Base-by-base conservation (phyloP, 768 basidiomycete genomes). In the Lactarius deliciosus region DNA sequence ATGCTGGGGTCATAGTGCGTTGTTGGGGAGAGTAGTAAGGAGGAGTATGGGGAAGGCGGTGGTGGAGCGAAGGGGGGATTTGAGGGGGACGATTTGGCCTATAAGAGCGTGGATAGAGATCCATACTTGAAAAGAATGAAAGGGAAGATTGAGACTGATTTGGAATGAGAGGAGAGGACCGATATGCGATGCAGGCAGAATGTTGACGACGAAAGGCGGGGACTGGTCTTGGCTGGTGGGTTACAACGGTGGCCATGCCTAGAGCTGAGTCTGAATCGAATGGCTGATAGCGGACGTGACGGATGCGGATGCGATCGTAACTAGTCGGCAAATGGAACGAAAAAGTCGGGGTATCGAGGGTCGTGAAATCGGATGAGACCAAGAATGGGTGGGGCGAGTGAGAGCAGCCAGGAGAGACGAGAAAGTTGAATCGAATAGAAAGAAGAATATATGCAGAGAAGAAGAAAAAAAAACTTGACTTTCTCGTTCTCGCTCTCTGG, bases 271-370 rank as follows among this genome's bases (percentile, higher is more conserved):
- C 43, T 56, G 58, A 68, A 67, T 45, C 18, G 60, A 34, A 55
- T 40, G 61, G 61, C 36, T 61, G 22, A 36, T 9, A 25, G 43
- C 53, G 36, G 47, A 18, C 60, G 56, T 25, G 55, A 38, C 62
- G 61, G 66, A 32, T 38, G 63, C 62, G 66, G 66, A 60, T 68
- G 66, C 66, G 66, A 67, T 67, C 66, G 66, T 64, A 47, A 64
- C 66, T 67, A 60, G 62, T 67, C 66, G 62, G 62, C 32, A 59
- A 63, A 67, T 60, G 61, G 62, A 63, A 60, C 36, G 28, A 61
- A 60, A 30, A 18, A 47, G 45, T 22, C 2, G 25, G 25, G 45
- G 40, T 57, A 61, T 66, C 45, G 60, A 61, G 60, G 60, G 55
- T 60, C 59, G 64, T 65, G n/a, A 40, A 58, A 60, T 43, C 53